phyloP scores from a whole-genome alignment of 2,329 filamentous ascomycete genomes.

The Clonostachys byssicola region DNA sequence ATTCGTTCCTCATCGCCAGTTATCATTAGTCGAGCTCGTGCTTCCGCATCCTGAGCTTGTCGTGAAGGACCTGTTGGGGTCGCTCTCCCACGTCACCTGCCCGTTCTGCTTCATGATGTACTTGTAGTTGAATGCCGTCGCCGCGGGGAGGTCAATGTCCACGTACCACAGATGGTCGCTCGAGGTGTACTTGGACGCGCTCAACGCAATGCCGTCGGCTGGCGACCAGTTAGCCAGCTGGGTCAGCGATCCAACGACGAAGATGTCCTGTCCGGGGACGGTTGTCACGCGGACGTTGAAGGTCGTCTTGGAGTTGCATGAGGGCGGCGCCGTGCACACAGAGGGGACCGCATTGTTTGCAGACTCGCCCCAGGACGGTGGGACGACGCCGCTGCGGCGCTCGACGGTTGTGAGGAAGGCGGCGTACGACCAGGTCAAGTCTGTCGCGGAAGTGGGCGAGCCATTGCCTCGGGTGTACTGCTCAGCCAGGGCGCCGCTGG shows the following conservation, averaged over 20 bases:
- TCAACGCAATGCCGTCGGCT: conserved; percentile 47
- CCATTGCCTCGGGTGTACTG: conserved; percentile 56
- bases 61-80: conserved; percentile 39
- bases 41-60: conserved; percentile 7
- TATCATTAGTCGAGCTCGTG: neutral
- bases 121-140: conserved; percentile 61
- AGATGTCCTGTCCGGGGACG: conserved; percentile 58
- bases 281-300: conserved; percentile 59
- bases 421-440: conserved; percentile 73
- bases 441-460: conserved; percentile 54
- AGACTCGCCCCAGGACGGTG: conserved; percentile 47
- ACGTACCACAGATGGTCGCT: conserved; percentile 58
- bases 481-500: conserved; percentile 63
- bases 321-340: conserved; percentile 9
- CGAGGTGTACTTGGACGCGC: conserved; percentile 53
- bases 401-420: conserved; percentile 61
- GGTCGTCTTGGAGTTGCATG: conserved; percentile 34
- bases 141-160: conserved; percentile 51
- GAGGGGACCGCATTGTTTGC: neutral
- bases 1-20: neutral
- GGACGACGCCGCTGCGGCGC: conserved; percentile 50
- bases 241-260: conserved; percentile 54
- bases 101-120: conserved; percentile 56
- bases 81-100: conserved; percentile 62
- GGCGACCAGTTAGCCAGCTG: conserved; percentile 62